These are phyloP conservation scores for Byssothecium circinans DNA, from an alignment of 2,329 filamentous ascomycete species.

Conservation along the genomic window DNA sequence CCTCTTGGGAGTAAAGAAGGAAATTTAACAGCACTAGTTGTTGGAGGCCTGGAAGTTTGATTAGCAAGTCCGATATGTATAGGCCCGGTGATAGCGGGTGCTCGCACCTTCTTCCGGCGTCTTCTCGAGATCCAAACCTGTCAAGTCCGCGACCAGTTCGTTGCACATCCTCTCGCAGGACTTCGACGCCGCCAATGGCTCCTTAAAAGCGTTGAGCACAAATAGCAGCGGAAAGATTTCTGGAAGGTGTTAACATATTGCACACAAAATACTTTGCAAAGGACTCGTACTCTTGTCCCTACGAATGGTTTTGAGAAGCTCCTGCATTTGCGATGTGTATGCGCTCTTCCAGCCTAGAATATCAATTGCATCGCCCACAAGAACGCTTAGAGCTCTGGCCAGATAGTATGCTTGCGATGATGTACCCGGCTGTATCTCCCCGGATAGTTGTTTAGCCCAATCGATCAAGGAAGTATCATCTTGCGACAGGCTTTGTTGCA, in stretches of 20 bases:
- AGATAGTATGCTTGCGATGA: constrained; percentile 46
- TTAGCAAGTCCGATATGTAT: not conserved
- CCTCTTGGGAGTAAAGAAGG: constrained; percentile 53
- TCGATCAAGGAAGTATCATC: constrained; percentile 23
- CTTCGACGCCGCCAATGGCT: constrained; percentile 52
- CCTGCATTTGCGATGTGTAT: constrained; percentile 40
- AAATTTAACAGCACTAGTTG: constrained; percentile 59
- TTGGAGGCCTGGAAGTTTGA: constrained; percentile 43
- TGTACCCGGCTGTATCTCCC: constrained; percentile 19
- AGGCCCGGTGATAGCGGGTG: too few species aligned
- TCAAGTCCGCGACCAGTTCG: constrained; percentile 63
- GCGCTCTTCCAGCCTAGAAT: constrained; percentile 44
- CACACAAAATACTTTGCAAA: not conserved
- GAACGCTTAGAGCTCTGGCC: constrained; percentile 43
- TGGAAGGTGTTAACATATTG: constrained; percentile 9
- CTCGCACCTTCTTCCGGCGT: constrained; percentile 46
- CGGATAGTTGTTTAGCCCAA: constrained; percentile 29
- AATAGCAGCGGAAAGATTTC: constrained; percentile 53
- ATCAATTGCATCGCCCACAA: constrained; percentile 46
- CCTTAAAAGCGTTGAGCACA: constrained; percentile 52
- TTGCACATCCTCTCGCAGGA: constrained; percentile 59
- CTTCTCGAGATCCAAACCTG: constrained; percentile 53
- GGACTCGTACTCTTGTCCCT: constrained; percentile 21
- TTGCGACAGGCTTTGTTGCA: constrained; percentile 17
- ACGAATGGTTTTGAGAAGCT: constrained; percentile 35